Conservation (phyloP, 345 rosid genomes). For the Populus alba region DNA sequence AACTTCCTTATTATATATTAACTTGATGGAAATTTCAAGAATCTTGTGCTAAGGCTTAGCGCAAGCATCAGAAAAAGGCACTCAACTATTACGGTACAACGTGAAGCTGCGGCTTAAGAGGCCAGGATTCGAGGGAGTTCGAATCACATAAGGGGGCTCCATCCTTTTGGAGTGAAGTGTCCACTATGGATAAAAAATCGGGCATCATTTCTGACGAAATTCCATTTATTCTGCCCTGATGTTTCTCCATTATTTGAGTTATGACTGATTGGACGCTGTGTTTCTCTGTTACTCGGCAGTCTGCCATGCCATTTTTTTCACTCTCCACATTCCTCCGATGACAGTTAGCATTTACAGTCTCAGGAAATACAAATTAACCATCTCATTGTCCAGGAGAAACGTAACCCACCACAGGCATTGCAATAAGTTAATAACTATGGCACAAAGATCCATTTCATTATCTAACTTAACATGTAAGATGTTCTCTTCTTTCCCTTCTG, state of each 20-base stretch:
- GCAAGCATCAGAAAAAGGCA: too few relatives aligned
- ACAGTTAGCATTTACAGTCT: not conserved
- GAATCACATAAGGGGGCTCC: not conserved
- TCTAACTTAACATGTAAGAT: not conserved
- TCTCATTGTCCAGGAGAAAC: not conserved
- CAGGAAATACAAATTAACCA: not conserved
- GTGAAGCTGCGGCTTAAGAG: not conserved
- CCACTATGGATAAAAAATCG: not conserved
- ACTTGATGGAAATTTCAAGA: not conserved
- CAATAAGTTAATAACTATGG: not conserved
- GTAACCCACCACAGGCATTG: not conserved
- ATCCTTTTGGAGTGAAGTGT: not conserved
- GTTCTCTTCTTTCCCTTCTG: not conserved
- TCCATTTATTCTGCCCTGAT: not conserved
- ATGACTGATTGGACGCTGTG: not conserved
- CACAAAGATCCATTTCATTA: not conserved
- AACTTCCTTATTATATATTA: not conserved
- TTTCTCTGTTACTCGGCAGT: not conserved
- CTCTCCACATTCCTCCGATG: not conserved
- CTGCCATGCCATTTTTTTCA: not conserved
- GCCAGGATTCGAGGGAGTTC: too few relatives aligned
- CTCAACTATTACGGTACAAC: not conserved
- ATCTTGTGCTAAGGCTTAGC: not conserved
- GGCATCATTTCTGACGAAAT: not conserved
- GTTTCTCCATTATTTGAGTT: not conserved